Evolutionary conservation across 2,329 filamentous ascomycete species (phyloP).

Genomic region (Neonectria punicea): DNA sequence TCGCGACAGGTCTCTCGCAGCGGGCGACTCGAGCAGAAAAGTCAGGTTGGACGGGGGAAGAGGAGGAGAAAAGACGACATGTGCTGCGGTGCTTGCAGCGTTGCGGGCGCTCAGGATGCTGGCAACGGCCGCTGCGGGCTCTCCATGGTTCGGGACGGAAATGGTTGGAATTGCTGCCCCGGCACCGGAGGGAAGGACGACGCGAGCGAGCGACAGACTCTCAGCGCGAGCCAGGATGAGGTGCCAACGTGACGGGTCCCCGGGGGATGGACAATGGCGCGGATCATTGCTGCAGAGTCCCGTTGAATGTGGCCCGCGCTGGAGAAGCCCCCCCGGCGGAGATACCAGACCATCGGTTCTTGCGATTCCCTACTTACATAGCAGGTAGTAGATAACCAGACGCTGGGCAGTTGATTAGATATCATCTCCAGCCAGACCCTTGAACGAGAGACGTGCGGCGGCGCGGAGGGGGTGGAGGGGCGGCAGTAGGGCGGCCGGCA

Average conservation of each 20-base stretch:
- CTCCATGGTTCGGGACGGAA: not conserved
- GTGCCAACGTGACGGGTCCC: slow-evolving; percentile 1
- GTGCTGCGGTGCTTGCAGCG: slow-evolving; percentile 23
- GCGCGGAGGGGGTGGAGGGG: slow-evolving; percentile 13
- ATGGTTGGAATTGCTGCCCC: not conserved
- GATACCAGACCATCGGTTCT: slow-evolving; percentile 24
- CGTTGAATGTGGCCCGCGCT: slow-evolving; percentile 4
- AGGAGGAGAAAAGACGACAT: slow-evolving; percentile 18
- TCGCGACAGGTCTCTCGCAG: not conserved
- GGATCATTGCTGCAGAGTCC: slow-evolving; percentile 10
- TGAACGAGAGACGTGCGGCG: slow-evolving; percentile 2
- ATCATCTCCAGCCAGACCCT: not conserved
- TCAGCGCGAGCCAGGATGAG: not conserved
- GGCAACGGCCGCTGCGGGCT: slow-evolving; percentile 23
- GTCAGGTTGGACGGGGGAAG: slow-evolving; percentile 8
- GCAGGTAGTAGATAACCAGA: not conserved
- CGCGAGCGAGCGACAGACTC: not conserved
- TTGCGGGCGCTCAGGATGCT: slow-evolving; percentile 24
- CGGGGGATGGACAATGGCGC: not conserved
- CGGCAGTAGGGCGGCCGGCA: slow-evolving; percentile 6
- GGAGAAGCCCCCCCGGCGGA: not conserved
- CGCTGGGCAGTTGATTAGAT: not conserved
- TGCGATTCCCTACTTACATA: not conserved
- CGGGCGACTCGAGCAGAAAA: not conserved
- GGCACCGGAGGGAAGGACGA: slow-evolving; percentile 4